phyloP scores from a whole-genome alignment of 768 basidiomycete species.

The Lentinula aciculospora region DNA sequence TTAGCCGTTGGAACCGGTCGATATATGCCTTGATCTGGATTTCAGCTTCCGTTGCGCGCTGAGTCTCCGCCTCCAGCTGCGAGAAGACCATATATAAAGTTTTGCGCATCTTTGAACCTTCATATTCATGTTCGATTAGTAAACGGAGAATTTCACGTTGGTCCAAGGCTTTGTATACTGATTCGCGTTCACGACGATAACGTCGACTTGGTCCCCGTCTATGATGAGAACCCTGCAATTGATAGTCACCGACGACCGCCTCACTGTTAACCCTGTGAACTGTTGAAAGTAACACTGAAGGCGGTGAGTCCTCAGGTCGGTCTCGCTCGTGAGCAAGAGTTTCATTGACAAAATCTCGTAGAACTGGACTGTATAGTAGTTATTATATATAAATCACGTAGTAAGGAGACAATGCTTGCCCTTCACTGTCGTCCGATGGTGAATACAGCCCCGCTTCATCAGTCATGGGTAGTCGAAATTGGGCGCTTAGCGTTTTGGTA shows the following conservation, averaged over 20 bases:
- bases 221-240: background rate
- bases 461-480: background rate
- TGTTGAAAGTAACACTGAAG: constrained; percentile 1
- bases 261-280: background rate
- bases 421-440: constrained; percentile 3
- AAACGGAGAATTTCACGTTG: constrained; percentile 23
- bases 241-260: background rate
- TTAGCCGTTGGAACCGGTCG: background rate
- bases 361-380: background rate
- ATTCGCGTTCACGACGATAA: constrained; percentile 28
- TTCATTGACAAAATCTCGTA: constrained; percentile 5
- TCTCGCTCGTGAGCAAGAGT: background rate
- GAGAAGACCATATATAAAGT: constrained; percentile 29
- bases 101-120: constrained; percentile 32
- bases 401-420: background rate
- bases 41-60: constrained; percentile 3
- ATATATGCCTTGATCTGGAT: background rate
- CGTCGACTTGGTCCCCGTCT: constrained; percentile 24
- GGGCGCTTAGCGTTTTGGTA: too few species aligned
- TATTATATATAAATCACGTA: background rate
- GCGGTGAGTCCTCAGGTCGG: background rate
- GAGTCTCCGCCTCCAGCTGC: constrained; percentile 26
- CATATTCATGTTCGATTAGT: constrained; percentile 35
- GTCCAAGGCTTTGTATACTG: constrained; percentile 23
- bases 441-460: background rate